Base-by-base conservation (phyloP, 78 protist genomes). In the Planoprotostelium fungivorum region DNA sequence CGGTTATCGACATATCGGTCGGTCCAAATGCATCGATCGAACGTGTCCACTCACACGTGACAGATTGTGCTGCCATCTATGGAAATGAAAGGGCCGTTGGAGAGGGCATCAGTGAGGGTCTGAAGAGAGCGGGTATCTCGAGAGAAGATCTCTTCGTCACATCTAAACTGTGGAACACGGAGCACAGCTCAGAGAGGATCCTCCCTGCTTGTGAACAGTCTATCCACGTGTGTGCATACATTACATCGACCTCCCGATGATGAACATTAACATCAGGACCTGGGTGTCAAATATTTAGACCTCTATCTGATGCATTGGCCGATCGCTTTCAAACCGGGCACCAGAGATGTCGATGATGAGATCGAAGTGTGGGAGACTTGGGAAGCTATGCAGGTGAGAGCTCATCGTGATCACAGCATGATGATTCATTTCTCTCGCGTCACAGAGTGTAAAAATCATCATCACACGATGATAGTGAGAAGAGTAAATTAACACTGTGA, bases 51-150 rank as follows among this genome's bases (percentile, higher is more conserved):
- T n/a, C n/a, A n/a, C n/a, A n/a, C n/a, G 16, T 51, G 73, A 25
- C 5, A 51, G 98, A 97, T 92, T 90, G 96, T 73, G 97, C 98
- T 31, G 37, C 85, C 1, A 28, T 83, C 29, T 97, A 97, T 91
- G 38, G 86, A 34, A 94, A 94, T 37, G 90, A 94, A 38, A 51
- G 29, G 1, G 95, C 86, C 34, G 38, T 94, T 85, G 96, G 96
- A 1, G 85, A 35, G 37, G 96, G 93, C n/a, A 36, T 95, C 1
- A 1, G 16, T 10, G 93, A 94, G 35, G 63, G 34, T 29, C 84
- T 94, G 36, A 86, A 36, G 29, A 39, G 35, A 0, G 90, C 90
- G 29, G 35, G 25, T n/a, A 85, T 94, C 29, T 5, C 38, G 63
- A 92, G 96, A 35, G 96, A 94, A 1, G 96, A 94, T 1, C 28